Base-by-base conservation (phyloP, 345 rosid genomes). In the Carallia pectinifolia region DNA sequence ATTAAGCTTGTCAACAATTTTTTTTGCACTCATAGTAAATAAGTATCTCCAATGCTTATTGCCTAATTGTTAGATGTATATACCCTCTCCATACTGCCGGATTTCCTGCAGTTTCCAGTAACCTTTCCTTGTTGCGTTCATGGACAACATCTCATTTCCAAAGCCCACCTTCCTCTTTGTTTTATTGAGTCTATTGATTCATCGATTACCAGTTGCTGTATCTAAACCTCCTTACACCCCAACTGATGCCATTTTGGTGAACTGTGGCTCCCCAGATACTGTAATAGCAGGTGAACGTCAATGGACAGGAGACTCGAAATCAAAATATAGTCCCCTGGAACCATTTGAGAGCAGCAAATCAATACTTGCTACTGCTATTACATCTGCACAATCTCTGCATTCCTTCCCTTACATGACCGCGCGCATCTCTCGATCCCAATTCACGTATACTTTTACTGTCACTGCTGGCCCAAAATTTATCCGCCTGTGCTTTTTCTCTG, bases 401-500 rank as follows among this genome's bases (percentile, higher is more conserved):
- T 1, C 1, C 13, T 31, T 81, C 1, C 87, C 83, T 0, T 81
- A 66, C 77, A 40, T 38, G 74, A 71, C 27, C 0, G 81, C 83
- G 52, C 67, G 87, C 0, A 6, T 79, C 61, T 81, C 76, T 53
- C 68, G 10, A 6, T 73, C 78, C 0, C 29, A 23, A 0, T 81
- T 61, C 75, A 53, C 69, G 0, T 79, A 81, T 65, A 53, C 1
- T 0, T 61, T 84, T 1, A 64, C 70, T 0, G 76, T 81, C 3
- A 18, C 79, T 2, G 44, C 75, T 0, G 83, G 85, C 6, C 72
- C 23, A 39, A 77, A 72, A 59, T 77, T 77, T 5, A 2, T 84
- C 64, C 80, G 83, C 5, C 47, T 84, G 1, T 61, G 74, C 8
- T 79, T 84, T 44, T 70, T 74, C 40, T 64, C 81, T 18, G 9